Conservation (phyloP, 805 yeast genomes). For the Teunomyces kruisii region DNA sequence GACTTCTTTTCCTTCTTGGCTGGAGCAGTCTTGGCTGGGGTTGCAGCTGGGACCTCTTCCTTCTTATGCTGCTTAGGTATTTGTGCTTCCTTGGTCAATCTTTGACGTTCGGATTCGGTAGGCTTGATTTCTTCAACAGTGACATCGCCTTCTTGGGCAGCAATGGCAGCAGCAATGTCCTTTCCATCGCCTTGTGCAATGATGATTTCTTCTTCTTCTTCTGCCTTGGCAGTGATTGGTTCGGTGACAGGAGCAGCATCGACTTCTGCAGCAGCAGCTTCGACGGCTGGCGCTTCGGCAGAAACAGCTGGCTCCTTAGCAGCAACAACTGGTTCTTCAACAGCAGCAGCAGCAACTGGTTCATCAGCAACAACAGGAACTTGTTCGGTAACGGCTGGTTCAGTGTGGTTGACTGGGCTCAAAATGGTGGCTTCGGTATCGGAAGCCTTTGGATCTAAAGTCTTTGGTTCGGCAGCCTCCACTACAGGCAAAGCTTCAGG, state of each 20-base stretch:
- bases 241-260: constrained; percentile 17
- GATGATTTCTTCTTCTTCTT: constrained; percentile 37
- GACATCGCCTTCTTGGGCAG: constrained; percentile 35
- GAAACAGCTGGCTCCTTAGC: constrained; percentile 1
- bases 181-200: constrained; percentile 37
- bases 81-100: constrained; percentile 34
- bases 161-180: constrained; percentile 34
- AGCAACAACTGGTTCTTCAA: constrained; percentile 9
- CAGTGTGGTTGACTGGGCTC: constrained; percentile 12
- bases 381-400: constrained; percentile 8
- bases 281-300: constrained; percentile 7
- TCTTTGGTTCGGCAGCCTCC: constrained; percentile 5
- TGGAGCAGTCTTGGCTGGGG: constrained; percentile 8
- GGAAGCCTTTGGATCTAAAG: not conserved
- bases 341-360: constrained; percentile 15
- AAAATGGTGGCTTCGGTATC: constrained; percentile 7
- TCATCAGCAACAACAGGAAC: constrained; percentile 1
- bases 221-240: constrained; percentile 7
- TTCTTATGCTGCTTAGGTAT: not conserved
- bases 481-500: constrained; percentile 3
- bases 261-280: constrained; percentile 7
- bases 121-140: constrained; percentile 44
- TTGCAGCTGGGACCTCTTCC: constrained; percentile 8
- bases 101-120: constrained; percentile 36
- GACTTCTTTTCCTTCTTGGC: constrained; percentile 13